Evolutionary conservation across 306 rosid genomes (phyloP), one percentile per base, ranked within the genome.

Genomic region (Pyrus communis): DNA sequence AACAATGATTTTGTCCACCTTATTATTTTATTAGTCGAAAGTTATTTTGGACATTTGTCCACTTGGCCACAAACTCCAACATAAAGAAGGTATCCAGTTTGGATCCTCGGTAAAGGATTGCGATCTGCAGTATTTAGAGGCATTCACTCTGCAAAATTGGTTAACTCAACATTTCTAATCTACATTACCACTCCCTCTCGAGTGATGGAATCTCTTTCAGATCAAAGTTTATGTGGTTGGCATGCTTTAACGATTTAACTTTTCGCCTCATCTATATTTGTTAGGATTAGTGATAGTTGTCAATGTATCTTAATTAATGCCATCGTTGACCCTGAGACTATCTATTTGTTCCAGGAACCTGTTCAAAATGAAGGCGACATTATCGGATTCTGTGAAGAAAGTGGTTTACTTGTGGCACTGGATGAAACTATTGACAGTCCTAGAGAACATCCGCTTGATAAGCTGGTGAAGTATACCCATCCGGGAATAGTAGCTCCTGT

Each of bases 401-500:
- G 92, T 72, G 92, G 97, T 75, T 78, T 92, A 67, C 89, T 93
- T 60, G 96, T 95, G 80, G 98, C 97, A 25, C 84, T 95, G 67
- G 98, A 95, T 84, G 98, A 95, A 89, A 92, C 97, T 67, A 69
- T 95, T 46, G 96, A 86, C 69, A 28, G 40, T 71, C 77, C 88
- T 86, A 86, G 86, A 82, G 92, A 81, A 76, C 84, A 90, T 84
- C 93, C 82, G 61, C 82, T 92, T 55, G 74, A 86, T 80, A 86
- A 72, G 85, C 91, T 92, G 10, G 82, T 55, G 38, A 95, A 92
- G 80, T 95, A 90, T 82, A 67, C 80, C 80, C 96, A 90, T 82
- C 96, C 97, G 13, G 91, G 96, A 80, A 95, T 95, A 81, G 92
- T 88, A 75, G 96, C 97, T 71, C 68, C 88, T 73, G 98, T 92